Evolutionary conservation across 164 flowering plant species (phyloP).

Genomic region (Vitis amurensis): DNA sequence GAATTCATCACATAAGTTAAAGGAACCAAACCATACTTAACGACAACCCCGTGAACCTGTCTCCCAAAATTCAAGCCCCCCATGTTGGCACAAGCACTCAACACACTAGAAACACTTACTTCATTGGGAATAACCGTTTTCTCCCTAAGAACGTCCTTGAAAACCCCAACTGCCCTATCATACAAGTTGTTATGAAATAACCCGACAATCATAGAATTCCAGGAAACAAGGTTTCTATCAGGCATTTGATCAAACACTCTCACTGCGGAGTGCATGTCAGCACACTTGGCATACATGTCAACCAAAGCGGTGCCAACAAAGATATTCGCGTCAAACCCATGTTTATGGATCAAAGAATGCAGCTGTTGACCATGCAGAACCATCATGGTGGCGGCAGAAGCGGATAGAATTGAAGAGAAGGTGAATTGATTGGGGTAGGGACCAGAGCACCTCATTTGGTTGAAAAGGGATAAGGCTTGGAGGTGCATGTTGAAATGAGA

Average conservation of each 20-base stretch:
- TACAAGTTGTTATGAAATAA: slow-evolving; percentile 35
- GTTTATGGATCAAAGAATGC: slow-evolving; percentile 45
- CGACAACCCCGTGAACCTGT: slow-evolving; percentile 48
- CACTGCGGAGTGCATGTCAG: slow-evolving; percentile 29
- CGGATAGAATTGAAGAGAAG: slow-evolving; percentile 55
- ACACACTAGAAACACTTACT: slow-evolving; percentile 49
- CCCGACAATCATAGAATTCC: slow-evolving; percentile 69
- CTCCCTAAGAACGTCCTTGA: slow-evolving; percentile 33
- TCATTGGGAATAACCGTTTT: slow-evolving; percentile 37
- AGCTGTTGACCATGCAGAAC: slow-evolving; percentile 38
- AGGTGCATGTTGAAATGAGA: slow-evolving; percentile 31
- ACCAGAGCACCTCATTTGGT: slow-evolving; percentile 39
- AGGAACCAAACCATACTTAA: slow-evolving; percentile 34
- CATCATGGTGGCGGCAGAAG: slow-evolving; percentile 33
- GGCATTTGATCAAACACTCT: slow-evolving; percentile 64
- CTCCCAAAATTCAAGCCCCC: slow-evolving; percentile 40
- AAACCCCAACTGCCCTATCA: slow-evolving; percentile 31
- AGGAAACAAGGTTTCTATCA: slow-evolving; percentile 56
- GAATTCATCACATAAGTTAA: slow-evolving; percentile 46
- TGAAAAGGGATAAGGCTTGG: slow-evolving; percentile 42
- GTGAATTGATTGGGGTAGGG: slow-evolving; percentile 53
- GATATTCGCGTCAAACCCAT: slow-evolving; percentile 41
- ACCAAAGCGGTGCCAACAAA: slow-evolving; percentile 56
- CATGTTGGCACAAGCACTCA: slow-evolving; percentile 49
- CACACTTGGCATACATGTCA: slow-evolving; percentile 58